These are phyloP conservation scores for Septoria linicola DNA, from an alignment of 2,329 filamentous ascomycete species.

Conservation along the genomic window DNA sequence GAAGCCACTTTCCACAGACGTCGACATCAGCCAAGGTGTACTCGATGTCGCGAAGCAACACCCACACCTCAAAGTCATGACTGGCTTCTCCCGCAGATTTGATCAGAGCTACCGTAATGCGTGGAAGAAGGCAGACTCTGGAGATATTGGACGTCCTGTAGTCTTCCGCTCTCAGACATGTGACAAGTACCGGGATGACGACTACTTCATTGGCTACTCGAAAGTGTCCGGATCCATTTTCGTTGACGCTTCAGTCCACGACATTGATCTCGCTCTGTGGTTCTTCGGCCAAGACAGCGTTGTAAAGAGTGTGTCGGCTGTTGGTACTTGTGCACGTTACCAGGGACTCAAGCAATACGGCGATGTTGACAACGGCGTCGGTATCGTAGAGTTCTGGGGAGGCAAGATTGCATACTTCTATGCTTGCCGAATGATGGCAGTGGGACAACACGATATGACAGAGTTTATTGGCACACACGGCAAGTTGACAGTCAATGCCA, in stretches of 20 bases:
- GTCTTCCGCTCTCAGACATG: constrained; percentile 66
- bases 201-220: constrained; percentile 68
- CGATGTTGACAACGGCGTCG: constrained; percentile 62
- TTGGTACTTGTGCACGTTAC: constrained; percentile 59
- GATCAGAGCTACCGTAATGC: constrained; percentile 65
- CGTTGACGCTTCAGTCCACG: constrained; percentile 69
- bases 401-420: constrained; percentile 65
- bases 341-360: constrained; percentile 57
- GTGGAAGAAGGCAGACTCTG: constrained; percentile 51
- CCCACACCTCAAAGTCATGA: constrained; percentile 64
- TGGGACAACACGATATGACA: constrained; percentile 65
- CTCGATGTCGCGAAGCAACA: constrained; percentile 37
- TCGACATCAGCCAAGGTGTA: constrained; percentile 60
- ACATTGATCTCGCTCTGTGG: constrained; percentile 66
- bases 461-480: constrained; percentile 66
- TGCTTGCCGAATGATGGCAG: constrained; percentile 63
- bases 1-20: constrained; percentile 59
- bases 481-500: constrained; percentile 60
- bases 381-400: constrained; percentile 64
- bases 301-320: constrained; percentile 56
- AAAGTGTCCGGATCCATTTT: constrained; percentile 67
- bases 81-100: constrained; percentile 66
- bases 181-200: constrained; percentile 63
- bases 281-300: constrained; percentile 58
- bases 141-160: constrained; percentile 59